These are phyloP conservation scores for Ottelia alismoides DNA, from an alignment of 106 monocot species.

Conservation along the genomic window DNA sequence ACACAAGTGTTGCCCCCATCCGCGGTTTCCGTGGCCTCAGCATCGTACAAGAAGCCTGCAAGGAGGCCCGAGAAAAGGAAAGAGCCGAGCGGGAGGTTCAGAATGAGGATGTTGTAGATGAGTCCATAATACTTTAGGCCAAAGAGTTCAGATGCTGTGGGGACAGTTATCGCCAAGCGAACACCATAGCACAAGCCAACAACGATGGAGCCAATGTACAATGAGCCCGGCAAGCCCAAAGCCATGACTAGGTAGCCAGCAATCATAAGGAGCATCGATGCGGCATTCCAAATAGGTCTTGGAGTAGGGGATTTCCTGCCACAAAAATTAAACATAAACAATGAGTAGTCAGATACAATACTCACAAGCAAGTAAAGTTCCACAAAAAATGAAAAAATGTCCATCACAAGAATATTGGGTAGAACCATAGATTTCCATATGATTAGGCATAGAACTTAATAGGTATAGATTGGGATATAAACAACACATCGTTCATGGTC, in stretches of 20 bases:
- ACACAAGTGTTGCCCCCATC: conserved; percentile 63
- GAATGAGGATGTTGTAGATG: conserved; percentile 93
- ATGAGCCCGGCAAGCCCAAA: conserved; percentile 61
- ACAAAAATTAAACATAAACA: too few species aligned
- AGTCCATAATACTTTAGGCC: conserved; percentile 87
- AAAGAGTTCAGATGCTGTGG: conserved; percentile 79
- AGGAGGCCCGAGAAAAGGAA: conserved; percentile 98
- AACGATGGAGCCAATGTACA: conserved; percentile 69
- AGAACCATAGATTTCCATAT: too few species aligned
- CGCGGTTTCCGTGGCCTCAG: conserved; percentile 37
- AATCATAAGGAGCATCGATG: conserved; percentile 78
- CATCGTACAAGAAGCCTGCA: conserved; percentile 70
- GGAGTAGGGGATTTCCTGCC: conserved; percentile 57
- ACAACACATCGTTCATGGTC: too few species aligned
- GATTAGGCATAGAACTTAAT: too few species aligned
- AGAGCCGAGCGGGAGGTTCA: conserved; percentile 90
- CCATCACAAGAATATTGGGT: too few species aligned
- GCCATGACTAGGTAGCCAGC: conserved; percentile 76
- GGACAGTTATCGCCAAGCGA: conserved; percentile 71
- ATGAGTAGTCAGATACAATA: too few species aligned
- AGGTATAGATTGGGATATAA: too few species aligned
- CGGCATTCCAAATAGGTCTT: conserved; percentile 90
- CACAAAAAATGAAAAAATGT: too few species aligned
- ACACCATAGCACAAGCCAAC: conserved; percentile 89
- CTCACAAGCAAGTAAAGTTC: too few species aligned